phyloP scores from a whole-genome alignment of 805 yeast species.

The Lipomyces lipofer region DNA sequence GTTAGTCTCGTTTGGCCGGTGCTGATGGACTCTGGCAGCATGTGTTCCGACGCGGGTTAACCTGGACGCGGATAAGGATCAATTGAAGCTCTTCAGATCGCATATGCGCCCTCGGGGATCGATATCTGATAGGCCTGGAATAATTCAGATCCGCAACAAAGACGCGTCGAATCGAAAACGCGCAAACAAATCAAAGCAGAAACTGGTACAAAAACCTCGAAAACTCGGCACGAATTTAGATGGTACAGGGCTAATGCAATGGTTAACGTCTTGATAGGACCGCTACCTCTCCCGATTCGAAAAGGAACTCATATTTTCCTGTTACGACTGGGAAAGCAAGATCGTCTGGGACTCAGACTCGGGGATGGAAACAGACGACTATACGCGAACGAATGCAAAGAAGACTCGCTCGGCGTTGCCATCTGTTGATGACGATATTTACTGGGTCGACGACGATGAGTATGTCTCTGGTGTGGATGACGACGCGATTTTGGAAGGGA shows the following conservation, averaged over 20 bases:
- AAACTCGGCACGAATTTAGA: too few relatives aligned
- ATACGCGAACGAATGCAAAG: background rate
- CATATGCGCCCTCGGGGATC: constrained; percentile 16
- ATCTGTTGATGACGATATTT: constrained; percentile 17
- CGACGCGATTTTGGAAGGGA: constrained; percentile 74
- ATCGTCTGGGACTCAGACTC: constrained; percentile 27
- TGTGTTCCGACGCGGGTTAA: constrained; percentile 55
- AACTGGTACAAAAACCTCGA: too few relatives aligned
- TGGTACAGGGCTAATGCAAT: background rate
- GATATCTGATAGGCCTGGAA: constrained; percentile 23
- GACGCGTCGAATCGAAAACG: constrained; percentile 2
- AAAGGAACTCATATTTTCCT: constrained; percentile 26
- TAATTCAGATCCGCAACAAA: constrained; percentile 5
- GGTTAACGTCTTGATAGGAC: background rate
- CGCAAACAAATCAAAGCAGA: constrained; percentile 2
- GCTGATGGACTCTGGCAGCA: constrained; percentile 19
- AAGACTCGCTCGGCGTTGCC: constrained; percentile 12
- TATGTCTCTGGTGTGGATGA: constrained; percentile 47
- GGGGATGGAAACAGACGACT: constrained; percentile 1
- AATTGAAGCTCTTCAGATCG: constrained; percentile 42
- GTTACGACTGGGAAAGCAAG: constrained; percentile 31
- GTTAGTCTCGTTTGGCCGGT: background rate
- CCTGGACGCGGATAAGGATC: constrained; percentile 66
- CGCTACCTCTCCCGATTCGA: constrained; percentile 15
- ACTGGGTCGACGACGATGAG: constrained; percentile 35